These are phyloP conservation scores for Pyrenula massariospora DNA, from an alignment of 495 filamentous ascomycete genomes.

Conservation along the genomic window DNA sequence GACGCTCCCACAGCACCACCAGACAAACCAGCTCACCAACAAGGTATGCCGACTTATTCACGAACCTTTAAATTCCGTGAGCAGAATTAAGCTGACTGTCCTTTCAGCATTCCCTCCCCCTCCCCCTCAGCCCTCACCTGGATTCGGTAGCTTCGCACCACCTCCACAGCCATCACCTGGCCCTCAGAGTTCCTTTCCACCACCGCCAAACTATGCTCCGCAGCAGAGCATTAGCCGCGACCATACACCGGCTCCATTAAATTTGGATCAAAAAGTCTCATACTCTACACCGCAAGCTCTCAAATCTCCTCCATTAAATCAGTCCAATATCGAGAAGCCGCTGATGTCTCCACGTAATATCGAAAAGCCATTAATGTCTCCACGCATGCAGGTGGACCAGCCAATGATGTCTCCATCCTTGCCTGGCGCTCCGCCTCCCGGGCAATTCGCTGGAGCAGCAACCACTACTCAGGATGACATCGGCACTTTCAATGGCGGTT, in stretches of 20 bases:
- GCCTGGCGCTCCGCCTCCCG: slow-evolving; percentile 34
- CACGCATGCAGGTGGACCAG: background rate
- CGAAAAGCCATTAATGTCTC: slow-evolving; percentile 5
- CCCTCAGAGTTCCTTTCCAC: slow-evolving; percentile 16
- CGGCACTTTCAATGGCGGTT: slow-evolving; percentile 92
- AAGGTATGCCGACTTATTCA: background rate
- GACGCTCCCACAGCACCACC: background rate
- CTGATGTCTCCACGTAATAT: slow-evolving; percentile 11
- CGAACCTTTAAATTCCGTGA: background rate
- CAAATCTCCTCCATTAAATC: slow-evolving; percentile 8
- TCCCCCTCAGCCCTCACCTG: slow-evolving; percentile 14
- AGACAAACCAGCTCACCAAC: background rate
- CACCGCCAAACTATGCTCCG: slow-evolving; percentile 14
- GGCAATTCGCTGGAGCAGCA: slow-evolving; percentile 46
- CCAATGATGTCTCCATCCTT: slow-evolving; percentile 7
- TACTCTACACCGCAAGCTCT: slow-evolving; percentile 3
- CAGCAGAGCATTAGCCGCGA: slow-evolving; percentile 11
- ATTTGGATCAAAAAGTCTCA: slow-evolving; percentile 2
- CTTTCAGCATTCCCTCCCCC: slow-evolving; percentile 1
- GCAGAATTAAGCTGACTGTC: background rate
- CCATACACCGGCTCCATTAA: slow-evolving; percentile 4
- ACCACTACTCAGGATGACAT: slow-evolving; percentile 60
- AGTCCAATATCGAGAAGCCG: slow-evolving; percentile 8
- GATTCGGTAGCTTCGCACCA: slow-evolving; percentile 9
- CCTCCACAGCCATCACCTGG: slow-evolving; percentile 18